Conservation (phyloP, 371 early-diverging fungal genomes). For the Chytridiales sp. region DNA sequence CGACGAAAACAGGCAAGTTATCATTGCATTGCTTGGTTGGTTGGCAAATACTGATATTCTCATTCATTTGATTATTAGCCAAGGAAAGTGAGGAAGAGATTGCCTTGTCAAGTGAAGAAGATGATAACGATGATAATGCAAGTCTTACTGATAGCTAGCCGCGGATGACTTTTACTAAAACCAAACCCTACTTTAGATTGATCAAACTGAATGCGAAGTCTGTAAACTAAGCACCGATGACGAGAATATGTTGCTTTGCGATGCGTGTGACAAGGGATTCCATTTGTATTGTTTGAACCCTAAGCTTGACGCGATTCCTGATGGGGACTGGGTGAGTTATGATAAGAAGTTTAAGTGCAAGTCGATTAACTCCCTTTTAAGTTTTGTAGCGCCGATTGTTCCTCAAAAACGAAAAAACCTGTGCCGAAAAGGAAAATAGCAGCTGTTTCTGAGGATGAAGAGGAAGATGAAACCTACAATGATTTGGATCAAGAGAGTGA, state of each 20-base stretch:
- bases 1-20: neutral
- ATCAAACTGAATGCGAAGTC: constrained; percentile 35
- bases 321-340: constrained; percentile 35
- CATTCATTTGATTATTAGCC: neutral
- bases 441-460: neutral
- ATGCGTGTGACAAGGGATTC: constrained; percentile 53
- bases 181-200: too few species aligned
- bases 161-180: too few species aligned
- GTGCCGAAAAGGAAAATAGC: neutral
- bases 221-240: constrained; percentile 55
- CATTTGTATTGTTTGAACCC: constrained; percentile 56
- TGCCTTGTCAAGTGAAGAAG: neutral
- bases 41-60: too few species aligned
- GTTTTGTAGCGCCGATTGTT: constrained; percentile 29
- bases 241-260: constrained; percentile 55
- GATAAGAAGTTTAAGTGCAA: neutral
- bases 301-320: constrained; percentile 40
- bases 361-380: neutral
- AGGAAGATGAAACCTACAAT: neutral
- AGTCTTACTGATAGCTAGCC: too few species aligned
- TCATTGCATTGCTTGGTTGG: neutral
- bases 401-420: constrained; percentile 12
- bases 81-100: neutral
- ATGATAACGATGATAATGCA: too few species aligned
- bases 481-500: neutral